phyloP scores from a whole-genome alignment of 805 yeast species.

The Huiozyma sinensis region DNA sequence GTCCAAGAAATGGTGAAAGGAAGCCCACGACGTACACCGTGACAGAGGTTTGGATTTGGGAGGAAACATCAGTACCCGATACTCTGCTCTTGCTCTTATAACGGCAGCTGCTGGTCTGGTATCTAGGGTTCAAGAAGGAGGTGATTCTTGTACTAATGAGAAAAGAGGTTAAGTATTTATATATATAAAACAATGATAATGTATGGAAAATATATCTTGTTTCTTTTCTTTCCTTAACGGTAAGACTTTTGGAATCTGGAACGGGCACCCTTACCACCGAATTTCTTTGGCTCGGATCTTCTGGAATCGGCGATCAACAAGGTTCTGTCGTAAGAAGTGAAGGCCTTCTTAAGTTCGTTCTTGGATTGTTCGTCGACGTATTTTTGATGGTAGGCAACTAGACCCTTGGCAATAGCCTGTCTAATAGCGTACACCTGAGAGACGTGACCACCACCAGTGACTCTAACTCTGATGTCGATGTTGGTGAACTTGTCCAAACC shows the following conservation, averaged over 20 bases:
- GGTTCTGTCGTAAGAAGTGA: slow-evolving; percentile 97
- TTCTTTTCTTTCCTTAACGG: slow-evolving; percentile 67
- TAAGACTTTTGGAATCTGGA: slow-evolving; percentile 99
- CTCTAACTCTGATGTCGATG: slow-evolving; percentile 98
- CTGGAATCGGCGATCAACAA: slow-evolving; percentile 98
- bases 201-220: slow-evolving; percentile 41
- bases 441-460: slow-evolving; percentile 99
- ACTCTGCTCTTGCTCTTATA: too few species aligned
- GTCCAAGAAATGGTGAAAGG: too few species aligned
- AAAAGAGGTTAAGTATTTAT: slow-evolving; percentile 1
- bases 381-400: slow-evolving; percentile 98
- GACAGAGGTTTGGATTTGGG: too few species aligned
- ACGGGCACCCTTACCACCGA: slow-evolving; percentile 99
- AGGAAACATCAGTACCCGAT: too few species aligned
- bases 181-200: too few species aligned
- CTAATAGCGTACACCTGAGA: slow-evolving; percentile 99
- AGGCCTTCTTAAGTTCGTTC: slow-evolving; percentile 98
- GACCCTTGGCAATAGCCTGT: slow-evolving; percentile 99
- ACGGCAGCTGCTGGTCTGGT: neutral
- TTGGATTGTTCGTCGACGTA: slow-evolving; percentile 98
- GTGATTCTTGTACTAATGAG: slow-evolving; percentile 5
- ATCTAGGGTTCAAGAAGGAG: slow-evolving; percentile 15
- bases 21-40: too few species aligned
- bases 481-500: slow-evolving; percentile 98
- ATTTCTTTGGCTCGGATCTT: slow-evolving; percentile 99